A percentile compares a stretch with the other conserved stretches of the same genome.
These are phyloP conservation scores for Calocybe indica DNA, from an alignment of 768 basidiomycete genomes.

Conservation along the genomic window DNA sequence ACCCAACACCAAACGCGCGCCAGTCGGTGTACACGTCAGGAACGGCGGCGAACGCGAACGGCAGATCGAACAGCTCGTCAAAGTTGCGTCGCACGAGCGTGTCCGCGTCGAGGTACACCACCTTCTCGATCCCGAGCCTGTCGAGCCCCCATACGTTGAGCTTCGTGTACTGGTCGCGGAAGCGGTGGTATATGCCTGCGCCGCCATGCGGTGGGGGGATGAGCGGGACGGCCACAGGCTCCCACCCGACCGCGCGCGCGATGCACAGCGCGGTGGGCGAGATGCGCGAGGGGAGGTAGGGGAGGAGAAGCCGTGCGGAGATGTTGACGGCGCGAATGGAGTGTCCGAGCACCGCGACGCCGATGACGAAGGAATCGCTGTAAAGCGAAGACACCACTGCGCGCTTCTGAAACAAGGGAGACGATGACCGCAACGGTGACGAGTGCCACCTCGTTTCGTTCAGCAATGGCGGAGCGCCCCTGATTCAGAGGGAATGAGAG, in stretches of 20 bases:
- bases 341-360: constrained; percentile 21
- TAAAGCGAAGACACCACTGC: constrained; percentile 22
- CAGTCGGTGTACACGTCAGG: constrained; percentile 28
- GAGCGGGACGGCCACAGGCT: constrained; percentile 23
- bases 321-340: constrained; percentile 17
- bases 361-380: constrained; percentile 21
- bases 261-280: constrained; percentile 34
- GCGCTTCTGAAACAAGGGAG: constrained; percentile 5
- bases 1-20: constrained; percentile 27
- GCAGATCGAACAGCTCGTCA: constrained; percentile 37
- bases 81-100: constrained; percentile 35
- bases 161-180: constrained; percentile 38
- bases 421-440: neutral
- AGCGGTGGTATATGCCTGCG: constrained; percentile 26
- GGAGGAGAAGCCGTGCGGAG: constrained; percentile 18
- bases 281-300: constrained; percentile 23
- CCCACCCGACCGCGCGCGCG: constrained; percentile 31
- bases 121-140: constrained; percentile 18
- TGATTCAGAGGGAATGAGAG: neutral
- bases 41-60: constrained; percentile 34
- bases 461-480: too few relatives aligned
- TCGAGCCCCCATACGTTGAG: constrained; percentile 34
- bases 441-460: too few relatives aligned
- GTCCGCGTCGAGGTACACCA: constrained; percentile 38
- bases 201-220: constrained; percentile 33